A percentile compares a stretch with the other conserved stretches of the same genome.
These are phyloP conservation scores for Stereocaulon alpinum DNA, from an alignment of 495 filamentous ascomycete genomes.

Conservation along the genomic window DNA sequence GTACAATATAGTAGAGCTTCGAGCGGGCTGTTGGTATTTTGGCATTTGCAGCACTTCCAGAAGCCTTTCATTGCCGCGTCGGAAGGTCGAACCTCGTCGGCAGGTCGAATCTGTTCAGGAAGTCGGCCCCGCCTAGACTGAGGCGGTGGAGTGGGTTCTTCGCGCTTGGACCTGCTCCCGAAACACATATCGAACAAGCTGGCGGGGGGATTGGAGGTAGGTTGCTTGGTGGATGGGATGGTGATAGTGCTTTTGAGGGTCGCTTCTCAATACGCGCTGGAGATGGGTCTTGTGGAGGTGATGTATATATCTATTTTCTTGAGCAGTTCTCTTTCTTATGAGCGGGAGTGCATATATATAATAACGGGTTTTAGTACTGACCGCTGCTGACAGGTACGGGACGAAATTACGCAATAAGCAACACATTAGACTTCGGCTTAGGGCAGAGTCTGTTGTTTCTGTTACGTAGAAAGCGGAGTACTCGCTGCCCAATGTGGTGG, in stretches of 20 bases:
- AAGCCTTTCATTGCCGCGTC: slow-evolving; percentile 2
- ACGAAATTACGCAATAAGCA: background rate
- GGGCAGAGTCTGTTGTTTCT: background rate
- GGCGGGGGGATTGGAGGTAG: background rate
- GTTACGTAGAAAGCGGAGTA: background rate
- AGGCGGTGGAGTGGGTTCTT: background rate
- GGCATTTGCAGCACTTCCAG: slow-evolving; percentile 6
- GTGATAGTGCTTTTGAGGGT: background rate
- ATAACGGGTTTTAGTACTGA: background rate
- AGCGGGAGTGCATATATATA: background rate
- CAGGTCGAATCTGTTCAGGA: background rate
- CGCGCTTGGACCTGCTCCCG: background rate
- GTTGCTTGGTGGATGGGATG: background rate
- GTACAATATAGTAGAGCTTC: background rate
- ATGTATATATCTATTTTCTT: background rate
- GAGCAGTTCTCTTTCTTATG: background rate
- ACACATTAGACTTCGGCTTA: background rate
- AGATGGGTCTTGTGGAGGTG: background rate
- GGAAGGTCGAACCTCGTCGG: background rate
- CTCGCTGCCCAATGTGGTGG: background rate
- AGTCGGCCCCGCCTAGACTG: too few relatives aligned
- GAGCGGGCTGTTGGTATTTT: background rate
- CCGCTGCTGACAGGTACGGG: background rate
- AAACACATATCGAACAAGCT: background rate
- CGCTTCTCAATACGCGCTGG: background rate